Percentiles rank a stretch among this genome's conserved stretches.
These are phyloP conservation scores for Elongisporangium prolatum DNA, from an alignment of 352 stramenopile species.

Conservation along the genomic window DNA sequence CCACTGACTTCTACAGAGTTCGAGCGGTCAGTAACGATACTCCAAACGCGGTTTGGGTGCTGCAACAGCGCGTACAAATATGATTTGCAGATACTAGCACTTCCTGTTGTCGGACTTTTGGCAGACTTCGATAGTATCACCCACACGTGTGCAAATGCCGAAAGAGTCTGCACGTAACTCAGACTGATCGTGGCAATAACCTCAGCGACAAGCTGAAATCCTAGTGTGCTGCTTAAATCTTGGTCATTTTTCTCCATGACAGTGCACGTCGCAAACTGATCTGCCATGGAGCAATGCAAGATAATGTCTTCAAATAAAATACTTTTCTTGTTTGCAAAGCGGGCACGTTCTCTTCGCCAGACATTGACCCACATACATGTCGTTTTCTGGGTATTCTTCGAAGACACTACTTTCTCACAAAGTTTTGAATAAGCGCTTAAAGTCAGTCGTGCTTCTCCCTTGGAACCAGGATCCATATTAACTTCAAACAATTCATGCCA, in stretches of 20 bases:
- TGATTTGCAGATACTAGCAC: background rate
- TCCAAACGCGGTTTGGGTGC: background rate
- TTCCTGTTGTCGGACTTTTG: background rate
- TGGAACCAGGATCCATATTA: background rate
- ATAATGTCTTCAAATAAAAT: conserved; percentile 20
- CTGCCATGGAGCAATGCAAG: conserved; percentile 26
- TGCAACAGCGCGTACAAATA: conserved; percentile 1
- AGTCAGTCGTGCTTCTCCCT: background rate
- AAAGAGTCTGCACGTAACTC: background rate
- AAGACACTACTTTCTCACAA: background rate
- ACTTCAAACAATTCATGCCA: background rate
- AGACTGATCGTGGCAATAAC: background rate
- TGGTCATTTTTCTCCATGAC: background rate
- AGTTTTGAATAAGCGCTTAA: background rate
- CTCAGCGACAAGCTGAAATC: background rate
- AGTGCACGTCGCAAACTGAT: conserved; percentile 15
- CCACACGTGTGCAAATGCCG: background rate
- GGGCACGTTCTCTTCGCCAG: conserved; percentile 26
- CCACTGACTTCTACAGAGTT: background rate
- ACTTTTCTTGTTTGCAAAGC: conserved; percentile 3
- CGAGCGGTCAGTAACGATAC: background rate
- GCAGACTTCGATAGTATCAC: background rate
- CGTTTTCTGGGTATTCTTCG: background rate
- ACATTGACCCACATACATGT: conserved; percentile 23
- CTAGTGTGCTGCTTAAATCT: background rate